A percentile compares a stretch with the other conserved stretches of the same genome.
Conservation (phyloP, 352 stramenopile genomes). For the Pythium vanterpoolii region DNA sequence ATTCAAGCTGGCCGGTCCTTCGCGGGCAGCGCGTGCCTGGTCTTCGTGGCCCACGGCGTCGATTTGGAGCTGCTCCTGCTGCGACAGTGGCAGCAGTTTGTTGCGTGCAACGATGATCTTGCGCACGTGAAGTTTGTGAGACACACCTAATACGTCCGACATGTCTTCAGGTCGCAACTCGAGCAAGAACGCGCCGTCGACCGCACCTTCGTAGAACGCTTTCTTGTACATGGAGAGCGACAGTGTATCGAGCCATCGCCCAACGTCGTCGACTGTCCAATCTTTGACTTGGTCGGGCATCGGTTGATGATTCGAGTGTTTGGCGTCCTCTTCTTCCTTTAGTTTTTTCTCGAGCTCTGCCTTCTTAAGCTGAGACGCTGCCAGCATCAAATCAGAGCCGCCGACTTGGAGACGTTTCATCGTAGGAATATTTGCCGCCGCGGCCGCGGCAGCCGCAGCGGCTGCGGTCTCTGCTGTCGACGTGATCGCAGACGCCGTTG, state of each 20-base stretch:
- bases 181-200: slow-evolving; percentile 92
- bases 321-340: slow-evolving; percentile 59
- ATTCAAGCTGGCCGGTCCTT: slow-evolving; percentile 2
- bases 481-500: slow-evolving; percentile 82
- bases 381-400: slow-evolving; percentile 55
- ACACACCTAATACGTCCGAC: slow-evolving; percentile 86
- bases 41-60: slow-evolving; percentile 50
- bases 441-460: slow-evolving; percentile 77
- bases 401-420: slow-evolving; percentile 72
- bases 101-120: slow-evolving; percentile 87
- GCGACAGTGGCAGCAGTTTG: slow-evolving; percentile 81
- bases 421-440: slow-evolving; percentile 84
- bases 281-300: slow-evolving; percentile 68
- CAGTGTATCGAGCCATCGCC: slow-evolving; percentile 90
- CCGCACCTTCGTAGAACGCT: slow-evolving; percentile 86
- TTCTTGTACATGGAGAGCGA: slow-evolving; percentile 88
- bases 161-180: slow-evolving; percentile 91
- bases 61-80: slow-evolving; percentile 70
- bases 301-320: slow-evolving; percentile 45
- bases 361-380: slow-evolving; percentile 70
- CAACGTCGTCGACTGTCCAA: slow-evolving; percentile 91
- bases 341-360: slow-evolving; percentile 54
- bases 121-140: slow-evolving; percentile 90
- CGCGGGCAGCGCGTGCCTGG: slow-evolving; percentile 30
- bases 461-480: slow-evolving; percentile 88